A percentile compares a stretch with the other conserved stretches of the same genome.
Evolutionary conservation across 1,139 yeast species (phyloP).

Genomic region (Pichia sp.): DNA sequence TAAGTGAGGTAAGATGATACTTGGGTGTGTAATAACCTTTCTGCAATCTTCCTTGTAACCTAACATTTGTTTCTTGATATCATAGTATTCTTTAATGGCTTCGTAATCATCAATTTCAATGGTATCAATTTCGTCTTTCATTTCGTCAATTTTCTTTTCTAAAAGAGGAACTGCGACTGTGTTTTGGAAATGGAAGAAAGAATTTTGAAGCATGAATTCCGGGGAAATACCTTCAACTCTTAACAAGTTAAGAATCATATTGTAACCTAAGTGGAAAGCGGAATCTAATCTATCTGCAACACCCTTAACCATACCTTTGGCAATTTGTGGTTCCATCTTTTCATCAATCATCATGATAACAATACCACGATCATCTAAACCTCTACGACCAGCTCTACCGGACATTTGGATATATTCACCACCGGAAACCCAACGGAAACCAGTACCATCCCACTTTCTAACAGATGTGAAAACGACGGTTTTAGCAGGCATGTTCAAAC

Average conservation of each 20-base stretch:
- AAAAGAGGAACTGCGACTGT: conserved; percentile 85
- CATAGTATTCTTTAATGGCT: conserved; percentile 77
- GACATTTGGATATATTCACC: conserved; percentile 99
- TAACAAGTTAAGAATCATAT: conserved; percentile 93
- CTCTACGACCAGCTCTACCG: conserved; percentile 98
- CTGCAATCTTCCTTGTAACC: conserved; percentile 75
- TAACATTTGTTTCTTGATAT: conserved; percentile 67
- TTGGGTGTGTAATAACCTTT: conserved; percentile 89
- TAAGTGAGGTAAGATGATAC: conserved; percentile 75
- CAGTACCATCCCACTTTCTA: conserved; percentile 97
- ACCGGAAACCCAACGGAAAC: conserved; percentile 98
- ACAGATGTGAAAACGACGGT: conserved; percentile 98
- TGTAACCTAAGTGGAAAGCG: conserved; percentile 92
- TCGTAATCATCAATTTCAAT: conserved; percentile 71
- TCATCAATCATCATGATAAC: conserved; percentile 98
- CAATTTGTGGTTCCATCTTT: conserved; percentile 99
- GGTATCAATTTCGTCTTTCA: conserved; percentile 47
- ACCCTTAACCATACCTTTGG: conserved; percentile 99
- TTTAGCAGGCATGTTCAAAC: conserved; percentile 93
- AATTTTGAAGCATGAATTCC: conserved; percentile 92
- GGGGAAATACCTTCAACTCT: conserved; percentile 99
- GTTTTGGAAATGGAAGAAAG: conserved; percentile 94
- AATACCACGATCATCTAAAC: conserved; percentile 89
- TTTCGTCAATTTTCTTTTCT: conserved; percentile 59
- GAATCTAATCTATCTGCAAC: conserved; percentile 87